Evolutionary conservation across 2,329 filamentous ascomycete species (phyloP), one percentile per base, ranked within the genome.

Genomic region (Colletotrichum sp.): DNA sequence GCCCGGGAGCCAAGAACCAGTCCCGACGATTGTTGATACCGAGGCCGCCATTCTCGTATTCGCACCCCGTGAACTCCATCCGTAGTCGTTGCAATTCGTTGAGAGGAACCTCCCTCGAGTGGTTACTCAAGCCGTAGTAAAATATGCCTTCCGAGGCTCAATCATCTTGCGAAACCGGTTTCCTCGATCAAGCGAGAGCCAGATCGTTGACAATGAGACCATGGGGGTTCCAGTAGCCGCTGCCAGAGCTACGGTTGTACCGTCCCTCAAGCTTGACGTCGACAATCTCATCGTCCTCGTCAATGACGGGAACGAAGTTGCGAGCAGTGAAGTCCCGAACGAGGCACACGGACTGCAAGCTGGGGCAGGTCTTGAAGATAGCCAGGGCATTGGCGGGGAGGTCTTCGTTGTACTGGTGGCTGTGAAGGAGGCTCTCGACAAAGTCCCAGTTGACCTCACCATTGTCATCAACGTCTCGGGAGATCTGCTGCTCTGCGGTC

Each of bases 391-490:
- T 38, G 21, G 13, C n/a, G 16, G 24, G 32, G 8, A 38, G 32
- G 1, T 38, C 32, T 3, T 65, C 60, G 60, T 64, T 64, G 60
- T 34, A 21, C n/a, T 18, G 28, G 12, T 64, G 60, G 24, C 26
- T n/a, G 26, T 58, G 55, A 30, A 58, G 24, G 55, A 58, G 55
- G 26, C 55, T 26, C 13, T 30, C 55, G 24, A 58, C 55, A 30
- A 26, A 16, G 5, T 58, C 55, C 55, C 26, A 26, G 8, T 30
- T 52, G n/a, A 52, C n/a, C 6, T 52, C n/a, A 13, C 43, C 43
- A 8, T 52, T 52, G 1, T 52, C 43, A 12, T 21, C n/a, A 0
- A 52, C 28, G 1, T 16, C 28, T 3, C 16, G 28, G 0, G 13
- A 7, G 7, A 62, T 21, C 6, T 32, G 28, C 1, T 62, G 58